phyloP scores from a whole-genome alignment of 192 early-diverging fungal species.

The Backusella macrospora region DNA sequence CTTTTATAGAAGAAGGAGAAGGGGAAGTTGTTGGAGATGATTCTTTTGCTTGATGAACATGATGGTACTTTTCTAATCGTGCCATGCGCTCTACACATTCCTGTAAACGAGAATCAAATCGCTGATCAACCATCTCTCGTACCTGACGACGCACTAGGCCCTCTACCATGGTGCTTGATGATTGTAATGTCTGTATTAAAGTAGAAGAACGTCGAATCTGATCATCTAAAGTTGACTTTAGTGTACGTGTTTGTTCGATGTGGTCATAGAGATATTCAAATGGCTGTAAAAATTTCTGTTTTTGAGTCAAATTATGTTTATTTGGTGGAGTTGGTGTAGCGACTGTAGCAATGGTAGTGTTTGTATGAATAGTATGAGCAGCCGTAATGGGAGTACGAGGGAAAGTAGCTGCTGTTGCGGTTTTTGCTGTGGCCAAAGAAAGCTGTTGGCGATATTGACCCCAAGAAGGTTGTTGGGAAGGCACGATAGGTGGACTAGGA shows the following conservation, averaged over 20 bases:
- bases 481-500: conserved; percentile 41
- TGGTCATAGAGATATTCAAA: conserved; percentile 59
- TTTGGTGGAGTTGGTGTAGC: conserved; percentile 28
- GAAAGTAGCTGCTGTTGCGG: conserved; percentile 2
- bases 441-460: background rate
- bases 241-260: conserved; percentile 57
- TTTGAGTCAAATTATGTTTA: conserved; percentile 42
- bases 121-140: conserved; percentile 51
- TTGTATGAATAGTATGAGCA: conserved; percentile 18
- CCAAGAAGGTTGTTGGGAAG: conserved; percentile 35
- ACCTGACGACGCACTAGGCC: conserved; percentile 73
- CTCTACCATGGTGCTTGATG: conserved; percentile 73
- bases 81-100: background rate
- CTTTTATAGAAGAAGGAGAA: background rate
- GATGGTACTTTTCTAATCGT: background rate
- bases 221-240: conserved; percentile 71
- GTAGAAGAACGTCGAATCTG: conserved; percentile 76
- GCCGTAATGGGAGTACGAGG: background rate
- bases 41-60: background rate
- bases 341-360: conserved; percentile 20
- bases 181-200: conserved; percentile 73
- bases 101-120: conserved; percentile 49
- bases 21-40: background rate
- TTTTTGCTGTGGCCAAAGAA: background rate
- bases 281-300: conserved; percentile 56